These are phyloP conservation scores for Dactylellina drechsleri DNA, from an alignment of 2,329 filamentous ascomycete species.

Conservation along the genomic window DNA sequence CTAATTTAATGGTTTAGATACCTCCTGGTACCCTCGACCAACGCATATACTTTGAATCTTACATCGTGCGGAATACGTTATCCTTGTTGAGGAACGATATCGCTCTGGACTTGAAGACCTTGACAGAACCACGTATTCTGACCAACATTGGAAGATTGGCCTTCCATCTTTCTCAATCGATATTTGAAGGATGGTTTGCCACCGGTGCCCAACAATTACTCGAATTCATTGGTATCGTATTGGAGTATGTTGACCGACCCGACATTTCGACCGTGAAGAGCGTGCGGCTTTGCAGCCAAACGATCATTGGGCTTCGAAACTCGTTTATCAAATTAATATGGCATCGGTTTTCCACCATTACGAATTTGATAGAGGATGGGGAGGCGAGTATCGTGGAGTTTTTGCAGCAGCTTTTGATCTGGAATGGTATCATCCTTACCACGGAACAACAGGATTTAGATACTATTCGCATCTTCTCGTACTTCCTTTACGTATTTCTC, in stretches of 20 bases:
- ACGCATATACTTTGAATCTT: constrained; percentile 94
- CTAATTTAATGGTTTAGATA: constrained; percentile 33
- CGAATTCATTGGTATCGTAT: constrained; percentile 82
- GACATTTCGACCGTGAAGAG: constrained; percentile 83
- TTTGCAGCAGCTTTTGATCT: constrained; percentile 88
- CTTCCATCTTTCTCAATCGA: constrained; percentile 83
- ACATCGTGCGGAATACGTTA: constrained; percentile 79
- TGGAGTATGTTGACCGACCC: constrained; percentile 89
- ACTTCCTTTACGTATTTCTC: constrained; percentile 89
- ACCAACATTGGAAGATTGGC: constrained; percentile 87
- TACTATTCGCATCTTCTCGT: constrained; percentile 86
- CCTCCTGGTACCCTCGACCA: constrained; percentile 94
- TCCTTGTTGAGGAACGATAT: constrained; percentile 76
- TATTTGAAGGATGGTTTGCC: constrained; percentile 97
- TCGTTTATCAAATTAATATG: constrained; percentile 83
- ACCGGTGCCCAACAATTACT: constrained; percentile 84
- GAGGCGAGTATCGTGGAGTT: constrained; percentile 73
- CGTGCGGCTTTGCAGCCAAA: constrained; percentile 89
- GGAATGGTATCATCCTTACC: constrained; percentile 89
- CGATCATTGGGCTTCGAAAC: constrained; percentile 77
- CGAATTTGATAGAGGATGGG: constrained; percentile 66
- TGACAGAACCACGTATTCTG: constrained; percentile 83
- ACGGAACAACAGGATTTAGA: constrained; percentile 81
- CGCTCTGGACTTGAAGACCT: constrained; percentile 74
- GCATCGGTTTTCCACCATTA: constrained; percentile 32